These are phyloP conservation scores for Tulasnella sp. DNA, from an alignment of 768 basidiomycete species.

Conservation along the genomic window DNA sequence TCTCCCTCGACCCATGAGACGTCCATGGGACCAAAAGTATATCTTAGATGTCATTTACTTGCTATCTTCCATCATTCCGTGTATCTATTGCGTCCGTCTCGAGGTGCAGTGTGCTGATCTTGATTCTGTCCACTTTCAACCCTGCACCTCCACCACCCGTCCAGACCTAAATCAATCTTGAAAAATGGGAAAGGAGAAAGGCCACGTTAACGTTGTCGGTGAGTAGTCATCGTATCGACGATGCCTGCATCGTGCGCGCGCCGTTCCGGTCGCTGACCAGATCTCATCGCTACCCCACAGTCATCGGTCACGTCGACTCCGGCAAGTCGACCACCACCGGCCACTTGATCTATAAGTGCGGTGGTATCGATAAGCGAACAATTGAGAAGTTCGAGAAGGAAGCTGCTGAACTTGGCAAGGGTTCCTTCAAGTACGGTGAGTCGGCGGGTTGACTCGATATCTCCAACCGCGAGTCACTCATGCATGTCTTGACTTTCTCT, in stretches of 20 bases:
- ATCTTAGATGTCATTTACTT: not conserved
- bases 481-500: conserved; percentile 21
- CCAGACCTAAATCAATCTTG: conserved; percentile 6
- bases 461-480: conserved; percentile 13
- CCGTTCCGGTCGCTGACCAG: conserved; percentile 7
- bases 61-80: not conserved
- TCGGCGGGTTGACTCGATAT: conserved; percentile 14
- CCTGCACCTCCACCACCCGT: not conserved
- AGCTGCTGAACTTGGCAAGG: conserved; percentile 99
- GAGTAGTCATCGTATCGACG: conserved; percentile 24
- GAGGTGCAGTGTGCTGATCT: not conserved
- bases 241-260: conserved; percentile 16
- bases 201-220: conserved; percentile 97
- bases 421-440: conserved; percentile 94
- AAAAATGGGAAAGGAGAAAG: conserved; percentile 95
- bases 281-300: conserved; percentile 34
- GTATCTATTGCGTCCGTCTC: not conserved
- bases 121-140: not conserved
- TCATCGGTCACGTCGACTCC: conserved; percentile 99
- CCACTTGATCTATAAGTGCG: conserved; percentile 99
- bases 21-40: not conserved
- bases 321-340: conserved; percentile 99
- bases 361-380: conserved; percentile 99
- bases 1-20: not conserved
- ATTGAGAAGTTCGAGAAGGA: conserved; percentile 99